phyloP scores from a whole-genome alignment of 495 filamentous ascomycete genomes.

The Pseudoneurospora amorphoporcata region DNA sequence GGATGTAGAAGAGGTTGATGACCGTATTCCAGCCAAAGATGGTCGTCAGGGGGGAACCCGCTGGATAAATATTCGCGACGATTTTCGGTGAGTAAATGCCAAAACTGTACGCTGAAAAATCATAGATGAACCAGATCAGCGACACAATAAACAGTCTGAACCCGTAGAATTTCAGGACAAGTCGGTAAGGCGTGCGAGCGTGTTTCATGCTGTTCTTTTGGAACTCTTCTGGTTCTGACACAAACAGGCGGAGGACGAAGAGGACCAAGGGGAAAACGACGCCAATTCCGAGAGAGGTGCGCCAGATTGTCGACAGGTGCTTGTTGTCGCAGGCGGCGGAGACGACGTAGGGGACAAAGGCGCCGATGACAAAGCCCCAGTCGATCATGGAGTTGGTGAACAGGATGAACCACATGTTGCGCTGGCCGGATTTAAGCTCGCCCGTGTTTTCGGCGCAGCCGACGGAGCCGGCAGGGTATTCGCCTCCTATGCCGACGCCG shows the following conservation, averaged over 20 bases:
- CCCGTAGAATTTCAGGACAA: conserved; percentile 49
- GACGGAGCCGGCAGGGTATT: conserved; percentile 85
- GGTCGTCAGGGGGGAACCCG: conserved; percentile 52
- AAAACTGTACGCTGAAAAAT: conserved; percentile 75
- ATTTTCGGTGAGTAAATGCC: conserved; percentile 66
- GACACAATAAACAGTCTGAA: conserved; percentile 56
- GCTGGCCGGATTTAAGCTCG: conserved; percentile 65
- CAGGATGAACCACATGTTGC: conserved; percentile 86
- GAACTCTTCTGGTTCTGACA: conserved; percentile 79
- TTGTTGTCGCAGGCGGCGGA: conserved; percentile 56
- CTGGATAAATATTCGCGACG: conserved; percentile 51
- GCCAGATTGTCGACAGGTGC: conserved; percentile 67
- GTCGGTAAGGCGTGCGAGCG: conserved; percentile 44
- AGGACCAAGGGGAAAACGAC: conserved; percentile 68
- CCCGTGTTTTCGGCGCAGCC: conserved; percentile 75
- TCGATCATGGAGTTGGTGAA: conserved; percentile 91
- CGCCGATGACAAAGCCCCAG: conserved; percentile 63
- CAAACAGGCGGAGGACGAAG: conserved; percentile 61
- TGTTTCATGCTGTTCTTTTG: conserved; percentile 44
- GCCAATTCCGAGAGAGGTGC: conserved; percentile 66
- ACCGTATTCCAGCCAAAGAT: conserved; percentile 79
- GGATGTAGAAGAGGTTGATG: conserved; percentile 78
- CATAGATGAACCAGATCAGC: conserved; percentile 87
- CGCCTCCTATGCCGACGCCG: conserved; percentile 52
- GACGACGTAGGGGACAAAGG: conserved; percentile 62